Evolutionary conservation across 768 basidiomycete species (phyloP), one percentile per base, ranked within the genome.

Genomic region (Tricholomella constricta): DNA sequence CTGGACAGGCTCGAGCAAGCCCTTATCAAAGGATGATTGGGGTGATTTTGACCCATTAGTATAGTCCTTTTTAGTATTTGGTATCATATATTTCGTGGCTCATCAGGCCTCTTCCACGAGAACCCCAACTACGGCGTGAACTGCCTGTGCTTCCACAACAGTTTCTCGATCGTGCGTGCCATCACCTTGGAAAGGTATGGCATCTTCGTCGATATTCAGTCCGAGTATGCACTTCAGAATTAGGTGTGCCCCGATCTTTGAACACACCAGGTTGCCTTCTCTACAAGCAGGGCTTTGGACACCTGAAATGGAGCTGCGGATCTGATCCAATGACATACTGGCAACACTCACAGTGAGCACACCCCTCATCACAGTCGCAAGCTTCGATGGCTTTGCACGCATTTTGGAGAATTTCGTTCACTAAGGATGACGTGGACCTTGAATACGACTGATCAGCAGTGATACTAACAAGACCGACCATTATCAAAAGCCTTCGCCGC

Each of bases 401-500:
- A 52, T 83, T 78, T 7, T 65, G 69, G 19, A 94, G 67, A 40
- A 89, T 72, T 36, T 81, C 76, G 69, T 81, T 49, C 66, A 84
- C 91, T 77, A 44, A 2, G 37, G 32, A 12, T 20, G 7, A 38
- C 46, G 45, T 53, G 43, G 35, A 56, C 31, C 3, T 4, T 32
- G 31, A 3, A 1, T 52, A 46, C 19, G 27, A 46, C 32, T 34
- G 9, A 12, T n/a, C 29, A 9, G 10, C 20, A 29, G 11, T 15
- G 6, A n/a, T 51, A n/a, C 7, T 32, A 43, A 8, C 25, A 38
- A 25, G 5, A 57, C 75, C 25, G 61, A 89, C 91, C 80, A 59
- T 90, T 84, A 61, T 94, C 94, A 62, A 94, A 94, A 2, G 88
- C 91, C 62, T 86, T 91, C 2, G 83, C 80, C 26, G 88, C 81